Conservation (phyloP, 129 eudicot species). For the Calendula officinalis region DNA sequence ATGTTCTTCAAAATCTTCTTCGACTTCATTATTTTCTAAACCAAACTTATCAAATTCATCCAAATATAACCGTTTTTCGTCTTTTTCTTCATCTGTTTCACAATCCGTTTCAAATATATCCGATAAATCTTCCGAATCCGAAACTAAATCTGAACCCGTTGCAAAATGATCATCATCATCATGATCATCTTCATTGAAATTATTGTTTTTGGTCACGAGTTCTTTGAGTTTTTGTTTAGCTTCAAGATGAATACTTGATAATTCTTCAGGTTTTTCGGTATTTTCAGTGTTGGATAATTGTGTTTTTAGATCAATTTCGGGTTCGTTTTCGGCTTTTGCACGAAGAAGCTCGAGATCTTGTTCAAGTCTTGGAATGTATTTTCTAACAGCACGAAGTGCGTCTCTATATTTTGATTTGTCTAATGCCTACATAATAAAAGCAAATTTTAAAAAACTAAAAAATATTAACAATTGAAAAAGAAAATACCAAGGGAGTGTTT, state of each 20-base stretch:
- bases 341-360: constrained; percentile 79
- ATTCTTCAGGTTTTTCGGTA: constrained; percentile 24
- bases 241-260: constrained; percentile 32
- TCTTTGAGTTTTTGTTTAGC: constrained; percentile 56
- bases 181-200: constrained; percentile 8
- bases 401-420: constrained; percentile 89
- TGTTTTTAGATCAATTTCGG: constrained; percentile 15
- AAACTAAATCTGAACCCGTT: constrained; percentile 38
- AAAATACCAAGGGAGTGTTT: background rate
- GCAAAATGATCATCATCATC: constrained; percentile 26
- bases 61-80: constrained; percentile 59
- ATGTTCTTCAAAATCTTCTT: constrained; percentile 71
- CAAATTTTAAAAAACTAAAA: background rate
- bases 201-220: constrained; percentile 40
- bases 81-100: constrained; percentile 53
- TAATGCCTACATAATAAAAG: constrained; percentile 53
- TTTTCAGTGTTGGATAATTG: constrained; percentile 12
- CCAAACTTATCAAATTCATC: constrained; percentile 65
- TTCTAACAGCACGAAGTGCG: constrained; percentile 74
- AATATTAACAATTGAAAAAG: background rate
- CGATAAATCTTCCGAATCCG: constrained; percentile 79
- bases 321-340: constrained; percentile 51
- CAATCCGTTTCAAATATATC: constrained; percentile 88
- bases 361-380: constrained; percentile 83
- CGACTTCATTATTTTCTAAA: constrained; percentile 28